Percentiles rank a stretch among this genome's conserved stretches.
These are phyloP conservation scores for Rutstroemia sp. DNA, from an alignment of 2,329 filamentous ascomycete genomes.

Conservation along the genomic window DNA sequence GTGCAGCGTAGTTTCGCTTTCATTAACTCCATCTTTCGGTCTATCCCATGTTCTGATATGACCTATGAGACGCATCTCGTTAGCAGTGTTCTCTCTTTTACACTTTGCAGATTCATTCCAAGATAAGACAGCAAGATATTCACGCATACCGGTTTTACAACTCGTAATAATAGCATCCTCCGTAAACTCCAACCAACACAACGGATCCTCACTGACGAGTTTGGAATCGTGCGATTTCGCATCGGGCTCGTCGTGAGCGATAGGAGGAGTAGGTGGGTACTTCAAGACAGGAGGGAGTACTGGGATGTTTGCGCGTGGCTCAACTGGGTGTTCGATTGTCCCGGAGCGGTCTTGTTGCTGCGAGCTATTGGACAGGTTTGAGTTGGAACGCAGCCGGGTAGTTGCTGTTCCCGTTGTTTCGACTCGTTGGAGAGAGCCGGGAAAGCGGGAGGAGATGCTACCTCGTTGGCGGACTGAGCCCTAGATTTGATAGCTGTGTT, in stretches of 20 bases:
- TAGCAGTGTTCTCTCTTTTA: not conserved
- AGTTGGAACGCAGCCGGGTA: constrained; percentile 61
- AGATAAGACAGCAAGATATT: not conserved
- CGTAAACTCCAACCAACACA: constrained; percentile 89
- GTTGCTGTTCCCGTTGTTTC: constrained; percentile 51
- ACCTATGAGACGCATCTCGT: constrained; percentile 5
- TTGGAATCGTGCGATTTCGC: constrained; percentile 38
- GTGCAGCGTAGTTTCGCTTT: not conserved
- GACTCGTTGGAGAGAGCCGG: constrained; percentile 42
- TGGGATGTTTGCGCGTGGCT: constrained; percentile 75
- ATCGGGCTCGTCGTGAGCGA: not conserved
- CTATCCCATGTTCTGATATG: constrained; percentile 25
- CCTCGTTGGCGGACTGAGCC: constrained; percentile 48
- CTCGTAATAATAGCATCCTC: constrained; percentile 89
- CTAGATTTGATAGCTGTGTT: constrained; percentile 26
- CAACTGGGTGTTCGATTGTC: constrained; percentile 68
- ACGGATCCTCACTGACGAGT: constrained; percentile 73
- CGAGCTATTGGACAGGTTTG: constrained; percentile 47
- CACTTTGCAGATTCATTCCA: not conserved
- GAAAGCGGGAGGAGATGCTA: constrained; percentile 42
- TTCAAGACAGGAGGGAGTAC: constrained; percentile 88
- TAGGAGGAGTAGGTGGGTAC: constrained; percentile 27
- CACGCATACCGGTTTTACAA: constrained; percentile 71
- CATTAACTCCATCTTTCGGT: constrained; percentile 9
- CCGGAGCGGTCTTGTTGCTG: constrained; percentile 39